Conservation (phyloP, 805 yeast genomes). For the Myxozyma udenii region DNA sequence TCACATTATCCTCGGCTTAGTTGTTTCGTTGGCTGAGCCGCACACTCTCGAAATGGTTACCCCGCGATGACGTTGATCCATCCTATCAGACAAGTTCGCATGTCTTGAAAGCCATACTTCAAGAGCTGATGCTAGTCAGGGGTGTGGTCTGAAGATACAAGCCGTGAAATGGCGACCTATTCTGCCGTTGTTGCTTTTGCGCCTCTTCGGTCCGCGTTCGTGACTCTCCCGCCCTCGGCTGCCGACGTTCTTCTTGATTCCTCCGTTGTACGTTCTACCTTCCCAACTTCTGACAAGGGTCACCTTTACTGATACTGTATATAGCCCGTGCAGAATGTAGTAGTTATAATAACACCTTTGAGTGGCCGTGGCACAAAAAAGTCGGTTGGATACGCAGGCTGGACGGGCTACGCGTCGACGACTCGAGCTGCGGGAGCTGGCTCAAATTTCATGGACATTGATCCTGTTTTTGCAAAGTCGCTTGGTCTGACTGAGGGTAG, state of each 20-base stretch:
- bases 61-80: not conserved
- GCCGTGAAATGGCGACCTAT: conserved; percentile 32
- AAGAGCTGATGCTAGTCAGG: too few species aligned
- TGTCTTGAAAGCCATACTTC: too few species aligned
- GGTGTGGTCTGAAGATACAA: not conserved
- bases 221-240: conserved; percentile 53
- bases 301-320: not conserved
- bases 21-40: too few species aligned
- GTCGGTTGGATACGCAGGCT: conserved; percentile 50
- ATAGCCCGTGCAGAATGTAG: conserved; percentile 53
- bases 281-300: not conserved
- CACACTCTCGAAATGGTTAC: too few species aligned
- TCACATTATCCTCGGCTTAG: too few species aligned
- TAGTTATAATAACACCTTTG: conserved; percentile 28
- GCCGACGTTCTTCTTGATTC: conserved; percentile 49
- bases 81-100: not conserved
- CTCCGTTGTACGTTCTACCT: conserved; percentile 43
- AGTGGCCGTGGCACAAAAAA: conserved; percentile 30
- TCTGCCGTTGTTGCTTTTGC: conserved; percentile 39
- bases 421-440: conserved; percentile 25
- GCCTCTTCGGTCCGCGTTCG: conserved; percentile 49
- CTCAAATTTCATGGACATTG: conserved; percentile 51
- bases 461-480: conserved; percentile 59
- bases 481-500: conserved; percentile 48
- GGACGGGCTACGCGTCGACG: conserved; percentile 57